Evolutionary conservation across 768 basidiomycete genomes (phyloP).

Genomic region (Leccinellum luteum): DNA sequence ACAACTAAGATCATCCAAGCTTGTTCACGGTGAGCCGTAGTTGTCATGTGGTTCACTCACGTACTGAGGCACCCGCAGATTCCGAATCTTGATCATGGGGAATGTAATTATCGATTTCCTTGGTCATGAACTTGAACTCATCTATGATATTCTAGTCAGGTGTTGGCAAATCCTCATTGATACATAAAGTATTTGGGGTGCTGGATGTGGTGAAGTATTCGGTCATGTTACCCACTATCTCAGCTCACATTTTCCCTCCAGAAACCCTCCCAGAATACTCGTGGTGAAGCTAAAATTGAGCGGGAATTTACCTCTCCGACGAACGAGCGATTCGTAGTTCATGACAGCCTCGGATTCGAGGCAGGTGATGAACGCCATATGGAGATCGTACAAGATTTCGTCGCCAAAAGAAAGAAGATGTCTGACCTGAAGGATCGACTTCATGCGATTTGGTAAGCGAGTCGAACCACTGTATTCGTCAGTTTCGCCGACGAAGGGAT

Average conservation of each 20-base stretch:
- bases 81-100: conserved; percentile 15
- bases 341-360: conserved; percentile 19
- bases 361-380: conserved; percentile 12
- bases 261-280: neutral
- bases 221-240: neutral
- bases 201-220: conserved; percentile 3
- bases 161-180: conserved; percentile 16
- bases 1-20: conserved; percentile 4
- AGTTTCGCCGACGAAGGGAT: neutral
- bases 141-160: conserved; percentile 4
- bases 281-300: conserved; percentile 10
- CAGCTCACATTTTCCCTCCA: neutral
- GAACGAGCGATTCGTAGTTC: conserved; percentile 16
- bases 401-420: conserved; percentile 5
- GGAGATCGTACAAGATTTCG: neutral
- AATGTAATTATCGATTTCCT: conserved; percentile 3
- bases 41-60: neutral
- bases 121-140: neutral
- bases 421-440: conserved; percentile 2
- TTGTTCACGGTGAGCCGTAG: conserved; percentile 9
- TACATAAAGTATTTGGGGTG: conserved; percentile 13
- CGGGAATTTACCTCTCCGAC: conserved; percentile 11
- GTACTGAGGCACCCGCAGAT: neutral
- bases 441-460: conserved; percentile 14
- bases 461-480: neutral